Evolutionary conservation across 305 asterid species (phyloP).

Genomic region (Salvia sclarea): DNA sequence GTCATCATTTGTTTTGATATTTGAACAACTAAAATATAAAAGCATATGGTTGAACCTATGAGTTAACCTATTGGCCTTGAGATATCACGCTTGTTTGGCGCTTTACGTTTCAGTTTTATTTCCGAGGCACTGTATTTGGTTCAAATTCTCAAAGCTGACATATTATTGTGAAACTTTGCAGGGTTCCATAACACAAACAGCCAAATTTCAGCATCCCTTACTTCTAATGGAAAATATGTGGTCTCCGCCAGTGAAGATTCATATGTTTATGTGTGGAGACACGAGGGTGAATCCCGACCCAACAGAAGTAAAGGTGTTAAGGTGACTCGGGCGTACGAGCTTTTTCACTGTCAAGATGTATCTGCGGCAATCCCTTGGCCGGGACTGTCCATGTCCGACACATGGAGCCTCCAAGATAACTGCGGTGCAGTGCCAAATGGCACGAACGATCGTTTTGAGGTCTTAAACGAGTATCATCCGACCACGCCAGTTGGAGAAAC

Average conservation of each 20-base stretch:
- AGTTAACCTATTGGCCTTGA: constrained; percentile 7
- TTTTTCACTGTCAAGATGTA: constrained; percentile 92
- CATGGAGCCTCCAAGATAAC: constrained; percentile 45
- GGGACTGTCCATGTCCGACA: constrained; percentile 51
- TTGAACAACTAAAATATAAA: neutral
- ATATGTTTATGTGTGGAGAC: constrained; percentile 84
- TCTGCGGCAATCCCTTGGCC: constrained; percentile 98
- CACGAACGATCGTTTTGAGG: constrained; percentile 46
- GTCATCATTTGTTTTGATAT: neutral
- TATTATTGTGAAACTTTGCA: constrained; percentile 34
- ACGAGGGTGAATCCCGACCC: constrained; percentile 77
- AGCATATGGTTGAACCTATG: neutral
- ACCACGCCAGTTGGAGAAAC: constrained; percentile 59
- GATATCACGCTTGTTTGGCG: neutral
- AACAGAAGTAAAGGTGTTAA: constrained; percentile 78
- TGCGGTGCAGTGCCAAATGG: constrained; percentile 44
- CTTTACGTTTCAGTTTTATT: neutral
- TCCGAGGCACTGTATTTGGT: neutral
- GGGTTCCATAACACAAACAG: constrained; percentile 90
- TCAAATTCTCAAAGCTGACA: neutral
- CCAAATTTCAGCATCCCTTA: constrained; percentile 89
- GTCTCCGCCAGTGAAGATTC: constrained; percentile 97
- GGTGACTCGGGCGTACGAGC: constrained; percentile 72
- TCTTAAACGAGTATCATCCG: constrained; percentile 55
- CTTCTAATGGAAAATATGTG: constrained; percentile 80